Evolutionary conservation across 164 flowering plant species (phyloP), one percentile per base, ranked within the genome.

Genomic region (Cinnamomum chago): DNA sequence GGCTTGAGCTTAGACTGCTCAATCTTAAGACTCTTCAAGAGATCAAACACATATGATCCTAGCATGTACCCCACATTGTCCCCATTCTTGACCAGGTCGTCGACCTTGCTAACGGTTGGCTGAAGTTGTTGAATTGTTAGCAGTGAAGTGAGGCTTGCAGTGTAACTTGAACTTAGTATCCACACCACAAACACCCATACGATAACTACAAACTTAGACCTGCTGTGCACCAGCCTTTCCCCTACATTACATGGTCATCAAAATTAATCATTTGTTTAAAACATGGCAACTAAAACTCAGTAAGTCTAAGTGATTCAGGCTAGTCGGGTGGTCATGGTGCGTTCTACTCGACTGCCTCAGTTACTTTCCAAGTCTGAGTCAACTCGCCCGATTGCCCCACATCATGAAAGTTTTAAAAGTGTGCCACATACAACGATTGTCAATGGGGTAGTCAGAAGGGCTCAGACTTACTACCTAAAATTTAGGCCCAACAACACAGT

Each of bases 131-230:
- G 58, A 25, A 71, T 70, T 3, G 78, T 76, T n/a, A 76, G 50
- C 70, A 71, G 52, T 1, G 78, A 71, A 1, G 65, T 22, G 47
- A 76, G 65, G 78, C 88, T 90, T 14, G 91, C 91, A 0, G 88
- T 84, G 75, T 89, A 90, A 65, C 84, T 84, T 3, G 82, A 79
- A 1, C 72, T 83, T 0, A 90, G 73, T 3, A 89, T 76, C 11
- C 82, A 77, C n/a, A 86, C 87, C 10, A 86, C 86, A 58, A 89
- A 86, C 14, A 82, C 67, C 94, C 94, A 90, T 47, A 88, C 67
- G 24, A 82, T 70, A 51, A 86, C 75, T 10, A 87, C 85, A 58
- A 88, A 76, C 40, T 89, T 67, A 5, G 85, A 69, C 69, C 80
- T 51, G 77, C 82, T 84, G 77, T 81, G 83, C 27, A 74, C 58